phyloP scores from a whole-genome alignment of 352 stramenopile species.

The Phytophthora macrochlamydospora region DNA sequence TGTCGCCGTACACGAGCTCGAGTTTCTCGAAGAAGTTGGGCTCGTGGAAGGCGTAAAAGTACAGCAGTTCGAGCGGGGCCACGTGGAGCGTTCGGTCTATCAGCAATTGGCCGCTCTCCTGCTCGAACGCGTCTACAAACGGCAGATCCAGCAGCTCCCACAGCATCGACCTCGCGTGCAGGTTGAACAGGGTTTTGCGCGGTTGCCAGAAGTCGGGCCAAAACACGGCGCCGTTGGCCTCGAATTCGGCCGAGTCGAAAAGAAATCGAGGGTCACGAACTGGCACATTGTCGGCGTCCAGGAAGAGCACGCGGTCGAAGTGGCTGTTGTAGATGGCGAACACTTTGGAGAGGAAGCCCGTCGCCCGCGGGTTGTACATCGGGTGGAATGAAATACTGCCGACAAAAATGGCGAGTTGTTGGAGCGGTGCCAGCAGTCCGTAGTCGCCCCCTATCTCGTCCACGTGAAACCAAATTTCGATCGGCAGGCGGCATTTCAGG shows the following conservation, averaged over 20 bases:
- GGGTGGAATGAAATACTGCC: slow-evolving; percentile 16
- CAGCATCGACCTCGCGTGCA: slow-evolving; percentile 45
- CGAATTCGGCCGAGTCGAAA: slow-evolving; percentile 40
- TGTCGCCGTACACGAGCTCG: slow-evolving; percentile 43
- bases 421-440: slow-evolving; percentile 6
- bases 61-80: slow-evolving; percentile 29
- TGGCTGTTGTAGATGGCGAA: slow-evolving; percentile 46
- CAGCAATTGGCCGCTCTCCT: slow-evolving; percentile 57
- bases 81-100: slow-evolving; percentile 34
- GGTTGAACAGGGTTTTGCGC: slow-evolving; percentile 50
- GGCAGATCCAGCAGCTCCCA: slow-evolving; percentile 46
- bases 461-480: slow-evolving; percentile 51
- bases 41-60: slow-evolving; percentile 41
- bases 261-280: slow-evolving; percentile 46
- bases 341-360: slow-evolving; percentile 44
- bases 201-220: slow-evolving; percentile 72
- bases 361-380: slow-evolving; percentile 30
- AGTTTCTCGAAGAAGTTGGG: slow-evolving; percentile 31
- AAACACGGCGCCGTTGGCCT: slow-evolving; percentile 46
- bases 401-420: slow-evolving; percentile 21
- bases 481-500: slow-evolving; percentile 37
- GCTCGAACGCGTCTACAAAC: slow-evolving; percentile 60
- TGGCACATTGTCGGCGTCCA: slow-evolving; percentile 58
- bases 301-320: slow-evolving; percentile 42
- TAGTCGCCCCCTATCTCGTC: slow-evolving; percentile 23